Evolutionary conservation across 306 rosid genomes (phyloP).

Genomic region (Gleditsia sinensis): DNA sequence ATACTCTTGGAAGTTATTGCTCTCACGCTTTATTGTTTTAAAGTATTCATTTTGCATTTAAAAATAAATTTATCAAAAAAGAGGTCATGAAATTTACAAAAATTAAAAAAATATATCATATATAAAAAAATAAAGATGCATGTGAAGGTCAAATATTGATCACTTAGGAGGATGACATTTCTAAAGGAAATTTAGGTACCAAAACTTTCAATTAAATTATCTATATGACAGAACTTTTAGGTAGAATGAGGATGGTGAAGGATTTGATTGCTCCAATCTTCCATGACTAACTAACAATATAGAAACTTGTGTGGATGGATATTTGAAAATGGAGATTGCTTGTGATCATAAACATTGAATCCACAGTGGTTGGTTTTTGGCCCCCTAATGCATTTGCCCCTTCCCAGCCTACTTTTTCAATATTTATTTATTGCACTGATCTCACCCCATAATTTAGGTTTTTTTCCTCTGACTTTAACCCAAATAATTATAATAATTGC

Average conservation of each 20-base stretch:
- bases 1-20: too few relatives aligned
- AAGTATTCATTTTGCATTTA: too few relatives aligned
- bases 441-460: too few relatives aligned
- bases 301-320: neutral
- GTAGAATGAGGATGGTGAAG: conserved; percentile 25
- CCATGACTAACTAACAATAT: neutral
- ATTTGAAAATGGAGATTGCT: conserved; percentile 17
- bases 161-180: conserved; percentile 27
- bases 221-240: neutral
- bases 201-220: conserved; percentile 9
- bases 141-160: neutral
- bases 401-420: conserved; percentile 38
- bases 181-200: conserved; percentile 22
- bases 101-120: too few relatives aligned
- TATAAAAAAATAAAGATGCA: conserved; percentile 11
- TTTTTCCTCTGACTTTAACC: too few relatives aligned
- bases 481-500: too few relatives aligned
- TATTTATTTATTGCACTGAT: conserved; percentile 31
- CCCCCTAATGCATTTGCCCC: conserved; percentile 22
- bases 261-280: conserved; percentile 18
- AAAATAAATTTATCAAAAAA: too few relatives aligned
- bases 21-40: too few relatives aligned
- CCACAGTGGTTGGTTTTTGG: conserved; percentile 32
- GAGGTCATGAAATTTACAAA: too few relatives aligned
- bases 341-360: conserved; percentile 17